A percentile compares a stretch with the other conserved stretches of the same genome.
Conservation (phyloP, 805 yeast species). For the Barnettozyma vustinii region DNA sequence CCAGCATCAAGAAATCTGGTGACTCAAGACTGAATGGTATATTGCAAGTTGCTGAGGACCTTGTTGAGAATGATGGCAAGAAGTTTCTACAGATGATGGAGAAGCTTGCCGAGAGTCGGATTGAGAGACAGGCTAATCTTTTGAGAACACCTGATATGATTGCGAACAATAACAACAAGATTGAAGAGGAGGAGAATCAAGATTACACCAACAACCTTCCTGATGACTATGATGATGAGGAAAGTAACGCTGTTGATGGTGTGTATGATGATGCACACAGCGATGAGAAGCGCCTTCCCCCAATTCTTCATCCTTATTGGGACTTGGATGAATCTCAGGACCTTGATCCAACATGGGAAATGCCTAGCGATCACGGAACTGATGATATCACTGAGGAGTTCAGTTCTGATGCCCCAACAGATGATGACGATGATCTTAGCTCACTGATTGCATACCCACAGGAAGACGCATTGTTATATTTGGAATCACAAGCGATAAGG, state of each 20-base stretch:
- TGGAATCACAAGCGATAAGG: slow-evolving; percentile 3
- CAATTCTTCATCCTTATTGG: slow-evolving; percentile 8
- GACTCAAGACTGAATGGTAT: slow-evolving; percentile 33
- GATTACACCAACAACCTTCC: slow-evolving; percentile 22
- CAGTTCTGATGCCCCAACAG: slow-evolving; percentile 6
- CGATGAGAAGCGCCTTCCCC: neutral
- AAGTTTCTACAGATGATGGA: slow-evolving; percentile 78
- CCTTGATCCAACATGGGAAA: neutral
- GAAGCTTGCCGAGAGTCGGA: slow-evolving; percentile 52
- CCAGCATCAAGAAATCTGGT: slow-evolving; percentile 7
- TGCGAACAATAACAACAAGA: slow-evolving; percentile 20
- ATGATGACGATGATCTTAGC: slow-evolving; percentile 9
- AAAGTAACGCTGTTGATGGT: slow-evolving; percentile 10
- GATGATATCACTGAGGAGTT: slow-evolving; percentile 8
- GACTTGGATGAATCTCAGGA: slow-evolving; percentile 16
- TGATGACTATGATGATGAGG: slow-evolving; percentile 18
- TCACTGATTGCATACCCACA: neutral
- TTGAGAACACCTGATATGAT: slow-evolving; percentile 12
- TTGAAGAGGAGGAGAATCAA: slow-evolving; percentile 26
- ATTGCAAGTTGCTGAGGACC: slow-evolving; percentile 69
- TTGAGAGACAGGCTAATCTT: slow-evolving; percentile 25
- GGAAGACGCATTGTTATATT: neutral
- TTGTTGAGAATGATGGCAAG: slow-evolving; percentile 72
- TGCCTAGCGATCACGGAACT: slow-evolving; percentile 1
- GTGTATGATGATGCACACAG: slow-evolving; percentile 9